Evolutionary conservation across 116 monocot genomes (phyloP).

Genomic region (Papilionanthe hybrid): DNA sequence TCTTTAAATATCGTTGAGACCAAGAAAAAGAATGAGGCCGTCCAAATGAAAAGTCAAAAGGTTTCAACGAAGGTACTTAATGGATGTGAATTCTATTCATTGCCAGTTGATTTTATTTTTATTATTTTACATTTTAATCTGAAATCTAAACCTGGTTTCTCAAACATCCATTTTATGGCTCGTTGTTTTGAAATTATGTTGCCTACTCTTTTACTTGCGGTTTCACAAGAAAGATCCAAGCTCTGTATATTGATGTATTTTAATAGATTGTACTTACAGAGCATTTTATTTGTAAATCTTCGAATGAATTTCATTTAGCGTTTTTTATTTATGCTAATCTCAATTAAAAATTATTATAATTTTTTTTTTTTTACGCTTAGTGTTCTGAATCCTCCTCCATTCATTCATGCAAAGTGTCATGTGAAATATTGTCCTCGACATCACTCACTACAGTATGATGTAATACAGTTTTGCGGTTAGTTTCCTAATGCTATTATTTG

Average conservation of each 20-base stretch:
- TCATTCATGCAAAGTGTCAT: too few species aligned
- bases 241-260: background rate
- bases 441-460: too few species aligned
- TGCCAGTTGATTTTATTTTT: background rate
- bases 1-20: slow-evolving; percentile 10
- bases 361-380: background rate
- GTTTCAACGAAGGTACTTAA: slow-evolving; percentile 25
- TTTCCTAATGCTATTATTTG: too few species aligned
- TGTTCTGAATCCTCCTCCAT: background rate
- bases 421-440: too few species aligned
- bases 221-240: background rate
- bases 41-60: slow-evolving; percentile 22
- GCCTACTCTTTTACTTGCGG: background rate
- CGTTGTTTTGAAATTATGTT: background rate
- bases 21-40: slow-evolving; percentile 12
- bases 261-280: background rate
- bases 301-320: background rate
- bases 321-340: background rate
- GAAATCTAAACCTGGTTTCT: background rate
- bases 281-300: background rate
- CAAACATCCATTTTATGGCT: background rate
- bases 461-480: too few species aligned
- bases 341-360: background rate
- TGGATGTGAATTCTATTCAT: background rate
- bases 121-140: background rate